Evolutionary conservation across 257 asterid species (phyloP), one percentile per base, ranked within the genome.

Genomic region (Solanum sitiens): DNA sequence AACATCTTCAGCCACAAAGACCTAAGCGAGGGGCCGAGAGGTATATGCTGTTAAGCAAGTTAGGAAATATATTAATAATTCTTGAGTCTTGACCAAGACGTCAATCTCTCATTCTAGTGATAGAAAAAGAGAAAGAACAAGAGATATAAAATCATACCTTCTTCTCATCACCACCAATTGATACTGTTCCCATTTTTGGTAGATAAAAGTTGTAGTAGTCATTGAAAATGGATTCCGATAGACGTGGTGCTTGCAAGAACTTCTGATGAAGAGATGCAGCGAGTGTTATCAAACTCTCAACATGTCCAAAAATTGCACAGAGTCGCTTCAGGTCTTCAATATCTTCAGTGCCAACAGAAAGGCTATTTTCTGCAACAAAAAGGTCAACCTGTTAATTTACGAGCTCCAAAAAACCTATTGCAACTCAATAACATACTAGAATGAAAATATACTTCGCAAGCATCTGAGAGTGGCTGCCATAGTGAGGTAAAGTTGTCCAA

Each of bases 201-300:
- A 91, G 94, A 90, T 94, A 94, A 87, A 89, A 87, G 53, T 93
- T 90, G 87, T 79, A 93, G 93, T 91, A 95, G 92, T 94, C 98
- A 32, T 68, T 86, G 89, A 97, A 96, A 89, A 96, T 91, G 82
- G 94, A 93, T 86, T 91, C 91, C 9, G 94, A 93, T 33, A 97
- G 93, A 83, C 93, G 95, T 63, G 96, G 98, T 30, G 98, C 94
- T 80, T 90, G 95, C 91, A 90, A 63, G 91, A 97, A 94, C 89
- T 94, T 97, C 85, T 93, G 95, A 82, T 94, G 95, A 90, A 97
- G 94, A 68, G 98, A 97, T 68, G 96, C 95, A 14, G 99, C 98
- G 21, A 96, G 77, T 47, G 80, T 89, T 83, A 93, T 89, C 88
- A 97, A 89, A 91, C 93, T 94, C 94, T 97, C 99, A 87, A 96